Evolutionary conservation across 1,139 yeast species (phyloP), one percentile per base, ranked within the genome.

Genomic region (Yamadazyma membranifaciens): DNA sequence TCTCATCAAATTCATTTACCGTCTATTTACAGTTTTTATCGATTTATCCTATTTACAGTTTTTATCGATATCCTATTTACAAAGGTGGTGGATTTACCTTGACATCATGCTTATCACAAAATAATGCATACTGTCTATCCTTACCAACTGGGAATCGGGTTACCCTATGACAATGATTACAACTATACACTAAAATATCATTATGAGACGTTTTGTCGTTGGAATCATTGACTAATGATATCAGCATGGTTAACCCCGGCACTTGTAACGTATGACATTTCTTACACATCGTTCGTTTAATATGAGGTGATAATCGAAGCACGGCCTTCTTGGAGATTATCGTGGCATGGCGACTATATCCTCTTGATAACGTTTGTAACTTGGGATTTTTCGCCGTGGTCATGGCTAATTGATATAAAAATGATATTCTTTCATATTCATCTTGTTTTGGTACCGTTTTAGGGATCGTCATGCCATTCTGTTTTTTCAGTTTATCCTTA

Each of bases 251-350:
- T 2, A 65, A 39, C 0, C 85, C 85, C 0, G 81, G 76, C 0
- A 75, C 53, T 42, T 75, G 61, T 9, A 74, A 46, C 9, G 74
- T 57, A 40, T 73, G 57, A 55, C 94, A 85, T 20, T 58, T 60
- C 49, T 82, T 83, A 58, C 94, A 85, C 20, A 80, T 51, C 1
- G 71, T 65, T 46, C 91, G 63, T 55, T 85, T 86, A 15, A 85
- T 54, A 22, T 63, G 63, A 0, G 88, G 88, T 28, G 83, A 73
- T 38, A 82, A 52, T 50, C 83, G 75, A 12, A 81, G 54, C 5
- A 83, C 89, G 4, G 80, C 73, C 53, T 81, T 82, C 52, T 81
- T 80, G 2, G 87, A 74, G 9, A 83, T 81, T 28, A 68, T 50
- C 40, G 67, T 74, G 47, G 75, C 64, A 37, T 68, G 71, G 37